Evolutionary conservation across 2,329 filamentous ascomycete genomes (phyloP).

Genomic region (Elsinoe fawcettii): DNA sequence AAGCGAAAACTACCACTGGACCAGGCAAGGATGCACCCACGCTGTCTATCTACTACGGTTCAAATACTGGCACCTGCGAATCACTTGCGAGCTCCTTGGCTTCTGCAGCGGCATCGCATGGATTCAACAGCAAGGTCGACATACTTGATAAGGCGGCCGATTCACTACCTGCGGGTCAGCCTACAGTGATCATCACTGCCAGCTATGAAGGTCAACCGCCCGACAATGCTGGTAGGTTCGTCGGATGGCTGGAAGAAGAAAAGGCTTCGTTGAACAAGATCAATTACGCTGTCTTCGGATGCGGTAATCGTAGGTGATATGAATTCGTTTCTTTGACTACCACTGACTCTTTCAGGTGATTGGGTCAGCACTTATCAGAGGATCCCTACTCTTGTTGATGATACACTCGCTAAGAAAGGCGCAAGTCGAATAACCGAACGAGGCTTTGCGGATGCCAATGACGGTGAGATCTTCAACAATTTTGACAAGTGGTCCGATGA

Average conservation of each 20-base stretch:
- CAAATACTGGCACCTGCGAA: constrained; percentile 68
- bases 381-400: constrained; percentile 57
- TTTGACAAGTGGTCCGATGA: constrained; percentile 63
- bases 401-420: constrained; percentile 45
- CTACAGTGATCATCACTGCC: constrained; percentile 59
- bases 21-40: constrained; percentile 30
- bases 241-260: constrained; percentile 54
- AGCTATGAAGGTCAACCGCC: constrained; percentile 69
- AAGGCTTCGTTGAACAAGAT: constrained; percentile 46
- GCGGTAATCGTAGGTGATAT: constrained; percentile 44
- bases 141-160: constrained; percentile 56
- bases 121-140: constrained; percentile 48
- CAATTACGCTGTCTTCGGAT: constrained; percentile 62
- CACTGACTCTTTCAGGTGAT: constrained; percentile 30
- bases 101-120: constrained; percentile 50
- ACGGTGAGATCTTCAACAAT: constrained; percentile 59
- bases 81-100: constrained; percentile 57
- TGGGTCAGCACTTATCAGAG: constrained; percentile 56
- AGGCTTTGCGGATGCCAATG: constrained; percentile 53
- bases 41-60: constrained; percentile 64
- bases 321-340: neutral
- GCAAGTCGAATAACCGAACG: constrained; percentile 42
- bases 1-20: neutral
- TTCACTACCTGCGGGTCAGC: constrained; percentile 51
- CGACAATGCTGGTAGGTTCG: constrained; percentile 63